Base-by-base conservation (phyloP, 208 protist genomes). In the Herpetomonas samuelpessoai region DNA sequence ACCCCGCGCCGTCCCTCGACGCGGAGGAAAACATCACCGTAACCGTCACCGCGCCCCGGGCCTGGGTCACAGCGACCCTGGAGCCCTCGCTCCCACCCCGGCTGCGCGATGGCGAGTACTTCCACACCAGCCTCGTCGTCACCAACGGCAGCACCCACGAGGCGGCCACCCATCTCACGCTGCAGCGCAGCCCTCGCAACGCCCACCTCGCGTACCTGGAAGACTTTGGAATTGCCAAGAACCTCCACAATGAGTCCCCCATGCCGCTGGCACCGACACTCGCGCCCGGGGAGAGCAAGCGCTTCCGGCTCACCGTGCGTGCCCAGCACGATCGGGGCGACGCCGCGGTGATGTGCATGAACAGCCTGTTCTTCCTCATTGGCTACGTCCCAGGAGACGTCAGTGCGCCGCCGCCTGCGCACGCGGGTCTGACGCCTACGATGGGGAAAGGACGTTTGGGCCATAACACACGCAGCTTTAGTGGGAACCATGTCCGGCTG, bases 81-180 rank as follows among this genome's bases (percentile, higher is more conserved):
- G 55, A 76, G 18, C 88, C 88, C 2, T 74, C 68, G 12, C 64
- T 95, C 22, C 88, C 88, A n/a, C 30, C 64, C 0, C 45, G 62
- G 7, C 74, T 95, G 62, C 79, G 70, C 44, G 83, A 95, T 56
- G 88, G 88, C 10, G 82, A 95, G 68, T 86, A 86, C 64, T 86
- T 80, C 38, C 65, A 71, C 57, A 91, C 83, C 9, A 78, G 46
- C 25, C 78, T 95, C 4, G 47, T 76, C 7, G 50, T 95, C 46
- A 56, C 56, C 35, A 95, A 95, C 67, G 60, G 69, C 9, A 88
- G 81, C 63, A 58, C 68, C 26, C 51, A 86, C n/a, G 60, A 74
- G 27, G 59, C 68, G 25, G 88, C 85, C n/a, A 53, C 53, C 14
- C 75, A 77, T 57, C 73, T 95, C 12, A 71, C 73, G n/a, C 56